Evolutionary conservation across 2,329 filamentous ascomycete genomes (phyloP).

Genomic region (Cordyceps cateniannulata): DNA sequence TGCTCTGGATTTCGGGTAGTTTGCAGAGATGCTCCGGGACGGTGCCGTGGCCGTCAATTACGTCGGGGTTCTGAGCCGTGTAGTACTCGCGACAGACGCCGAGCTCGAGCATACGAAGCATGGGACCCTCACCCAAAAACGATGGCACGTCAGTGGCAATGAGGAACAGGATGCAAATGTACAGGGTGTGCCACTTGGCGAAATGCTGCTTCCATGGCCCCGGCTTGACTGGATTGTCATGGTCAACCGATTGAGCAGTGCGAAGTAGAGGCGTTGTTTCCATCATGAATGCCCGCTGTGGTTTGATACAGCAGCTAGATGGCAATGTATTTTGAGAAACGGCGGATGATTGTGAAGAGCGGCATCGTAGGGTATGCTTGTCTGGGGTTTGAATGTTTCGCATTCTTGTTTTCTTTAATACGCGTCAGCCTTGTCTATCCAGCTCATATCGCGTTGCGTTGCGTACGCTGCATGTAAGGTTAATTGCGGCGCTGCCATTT

Average conservation of each 20-base stretch:
- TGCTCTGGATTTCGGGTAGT: neutral
- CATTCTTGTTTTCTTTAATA: neutral
- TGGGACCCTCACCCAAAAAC: neutral
- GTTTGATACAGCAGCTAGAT: neutral
- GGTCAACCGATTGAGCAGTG: neutral
- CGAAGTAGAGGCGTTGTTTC: neutral
- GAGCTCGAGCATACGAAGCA: constrained; percentile 5
- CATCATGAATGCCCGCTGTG: neutral
- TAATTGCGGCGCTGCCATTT: too few species aligned
- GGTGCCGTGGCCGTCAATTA: neutral
- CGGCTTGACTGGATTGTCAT: neutral
- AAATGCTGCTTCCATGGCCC: neutral
- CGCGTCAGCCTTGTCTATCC: too few species aligned
- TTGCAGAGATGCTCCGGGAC: constrained; percentile 2
- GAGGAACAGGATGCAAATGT: neutral
- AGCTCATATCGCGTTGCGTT: too few species aligned
- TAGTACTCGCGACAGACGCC: neutral
- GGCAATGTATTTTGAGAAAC: too few species aligned
- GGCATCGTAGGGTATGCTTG: neutral
- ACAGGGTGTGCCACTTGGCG: neutral
- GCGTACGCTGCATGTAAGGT: too few species aligned
- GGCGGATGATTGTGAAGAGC: neutral
- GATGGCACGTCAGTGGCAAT: neutral
- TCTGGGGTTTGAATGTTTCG: too few species aligned
- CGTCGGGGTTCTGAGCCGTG: neutral